A percentile compares a stretch with the other conserved stretches of the same genome.
Conservation (phyloP, 2,329 filamentous ascomycete species). For the Coleophoma cylindrospora region DNA sequence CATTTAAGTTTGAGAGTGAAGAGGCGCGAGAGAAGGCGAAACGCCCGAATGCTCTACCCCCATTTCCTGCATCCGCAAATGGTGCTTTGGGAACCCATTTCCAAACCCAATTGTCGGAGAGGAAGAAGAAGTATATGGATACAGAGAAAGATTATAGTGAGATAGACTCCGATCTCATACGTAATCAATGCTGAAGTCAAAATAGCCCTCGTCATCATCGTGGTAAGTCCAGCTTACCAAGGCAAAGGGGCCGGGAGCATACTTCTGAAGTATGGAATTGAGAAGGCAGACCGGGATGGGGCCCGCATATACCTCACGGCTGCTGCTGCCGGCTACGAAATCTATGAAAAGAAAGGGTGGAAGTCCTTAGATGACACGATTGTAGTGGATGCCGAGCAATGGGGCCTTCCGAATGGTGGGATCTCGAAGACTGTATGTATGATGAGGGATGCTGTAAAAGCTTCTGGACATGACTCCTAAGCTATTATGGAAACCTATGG, state of each 20-base stretch:
- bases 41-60: not conserved
- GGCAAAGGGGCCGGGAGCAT: not conserved
- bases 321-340: not conserved
- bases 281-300: not conserved
- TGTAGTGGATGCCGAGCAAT: not conserved
- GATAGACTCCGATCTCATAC: not conserved
- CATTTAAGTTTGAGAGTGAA: not conserved
- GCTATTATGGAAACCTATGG: too few relatives aligned
- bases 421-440: not conserved
- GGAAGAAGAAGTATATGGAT: not conserved
- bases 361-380: not conserved
- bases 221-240: not conserved
- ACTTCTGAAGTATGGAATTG: not conserved
- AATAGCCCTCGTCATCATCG: not conserved
- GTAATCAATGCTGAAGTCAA: not conserved
- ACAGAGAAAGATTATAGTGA: not conserved
- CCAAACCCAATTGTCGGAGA: not conserved
- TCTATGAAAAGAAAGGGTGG: not conserved
- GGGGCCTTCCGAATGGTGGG: not conserved
- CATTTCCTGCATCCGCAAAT: not conserved
- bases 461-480: too few relatives aligned
- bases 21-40: not conserved
- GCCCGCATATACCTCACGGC: not conserved
- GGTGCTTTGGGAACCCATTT: not conserved
- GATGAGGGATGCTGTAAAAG: not conserved